Evolutionary conservation across 129 eudicot species (phyloP).

Genomic region (Mikania micrantha): DNA sequence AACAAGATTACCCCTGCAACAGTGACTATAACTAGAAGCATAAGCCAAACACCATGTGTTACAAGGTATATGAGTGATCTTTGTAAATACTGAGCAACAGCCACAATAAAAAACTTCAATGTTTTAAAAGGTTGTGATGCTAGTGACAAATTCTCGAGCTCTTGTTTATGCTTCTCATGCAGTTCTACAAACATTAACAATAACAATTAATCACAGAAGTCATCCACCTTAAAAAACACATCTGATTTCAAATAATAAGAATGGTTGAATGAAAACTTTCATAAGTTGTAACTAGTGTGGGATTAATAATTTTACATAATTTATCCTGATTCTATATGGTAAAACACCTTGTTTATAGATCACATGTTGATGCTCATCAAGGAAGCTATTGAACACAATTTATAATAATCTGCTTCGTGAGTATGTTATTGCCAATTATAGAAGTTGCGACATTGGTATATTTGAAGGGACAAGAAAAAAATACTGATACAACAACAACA

Average conservation of each 20-base stretch:
- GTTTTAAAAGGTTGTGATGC: constrained; percentile 71
- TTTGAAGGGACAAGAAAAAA: neutral
- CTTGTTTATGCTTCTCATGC: constrained; percentile 62
- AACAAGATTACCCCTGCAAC: constrained; percentile 38
- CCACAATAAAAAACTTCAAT: constrained; percentile 58
- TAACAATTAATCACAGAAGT: constrained; percentile 3
- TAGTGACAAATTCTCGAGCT: constrained; percentile 66
- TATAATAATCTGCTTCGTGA: neutral
- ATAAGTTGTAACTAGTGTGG: neutral
- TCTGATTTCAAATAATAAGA: neutral
- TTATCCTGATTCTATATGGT: neutral
- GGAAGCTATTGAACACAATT: neutral
- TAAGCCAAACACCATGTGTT: constrained; percentile 59
- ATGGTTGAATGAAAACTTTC: neutral
- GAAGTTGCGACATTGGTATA: neutral
- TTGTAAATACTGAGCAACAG: constrained; percentile 48
- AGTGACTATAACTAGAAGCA: constrained; percentile 35
- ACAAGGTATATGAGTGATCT: constrained; percentile 53
- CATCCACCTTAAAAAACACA: neutral
- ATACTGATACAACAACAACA: neutral
- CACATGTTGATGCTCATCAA: neutral
- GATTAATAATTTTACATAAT: neutral
- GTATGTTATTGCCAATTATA: neutral
- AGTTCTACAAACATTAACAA: constrained; percentile 52
- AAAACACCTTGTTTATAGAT: neutral